phyloP scores from a whole-genome alignment of 257 asterid species.

The Rhazya stricta region DNA sequence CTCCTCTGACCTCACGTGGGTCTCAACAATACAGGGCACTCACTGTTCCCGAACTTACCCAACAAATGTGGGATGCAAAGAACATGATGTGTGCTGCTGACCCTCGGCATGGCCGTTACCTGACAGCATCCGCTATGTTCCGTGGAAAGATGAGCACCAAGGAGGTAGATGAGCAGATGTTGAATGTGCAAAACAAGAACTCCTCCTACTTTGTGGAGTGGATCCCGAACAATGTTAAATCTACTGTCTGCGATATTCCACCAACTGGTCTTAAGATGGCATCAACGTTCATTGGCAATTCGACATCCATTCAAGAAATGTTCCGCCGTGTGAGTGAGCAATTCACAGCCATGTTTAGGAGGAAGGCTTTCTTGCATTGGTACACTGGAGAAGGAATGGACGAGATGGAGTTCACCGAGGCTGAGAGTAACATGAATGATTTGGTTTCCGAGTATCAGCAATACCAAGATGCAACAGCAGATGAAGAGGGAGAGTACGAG shows the following conservation, averaged over 20 bases:
- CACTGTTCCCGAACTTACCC: constrained; percentile 44
- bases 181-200: constrained; percentile 44
- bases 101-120: constrained; percentile 49
- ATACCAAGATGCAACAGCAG: constrained; percentile 50
- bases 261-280: constrained; percentile 54
- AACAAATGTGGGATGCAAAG: constrained; percentile 53
- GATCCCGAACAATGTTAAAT: constrained; percentile 50
- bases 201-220: constrained; percentile 47
- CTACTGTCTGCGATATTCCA: constrained; percentile 55
- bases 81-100: constrained; percentile 56
- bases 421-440: constrained; percentile 56
- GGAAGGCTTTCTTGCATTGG: constrained; percentile 62
- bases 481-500: constrained; percentile 41
- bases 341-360: constrained; percentile 53
- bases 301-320: constrained; percentile 50
- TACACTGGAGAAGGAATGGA: constrained; percentile 57
- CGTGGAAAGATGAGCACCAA: constrained; percentile 58
- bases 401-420: constrained; percentile 57
- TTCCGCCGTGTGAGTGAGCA: constrained; percentile 53
- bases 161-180: constrained; percentile 51
- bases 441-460: constrained; percentile 51
- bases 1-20: constrained; percentile 42
- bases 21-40: constrained; percentile 41
- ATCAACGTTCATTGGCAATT: constrained; percentile 44
- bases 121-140: constrained; percentile 53